Evolutionary conservation across 2,329 filamentous ascomycete species (phyloP), one percentile per base, ranked within the genome.

Genomic region (Metarhizium humberi): DNA sequence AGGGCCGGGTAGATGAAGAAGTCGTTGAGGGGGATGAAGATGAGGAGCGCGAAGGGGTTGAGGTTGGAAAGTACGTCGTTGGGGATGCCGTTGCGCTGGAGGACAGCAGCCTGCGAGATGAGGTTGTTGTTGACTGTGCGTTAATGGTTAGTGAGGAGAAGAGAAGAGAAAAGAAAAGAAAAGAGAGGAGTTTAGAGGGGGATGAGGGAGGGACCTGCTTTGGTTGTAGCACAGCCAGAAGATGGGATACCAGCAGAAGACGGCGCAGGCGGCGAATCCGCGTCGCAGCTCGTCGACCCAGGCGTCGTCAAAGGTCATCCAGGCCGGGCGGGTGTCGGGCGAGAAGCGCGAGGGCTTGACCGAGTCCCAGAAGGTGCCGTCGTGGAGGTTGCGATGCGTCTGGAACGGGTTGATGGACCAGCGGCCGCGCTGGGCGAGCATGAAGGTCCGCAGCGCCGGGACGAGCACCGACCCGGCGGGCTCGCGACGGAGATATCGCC

Each of bases 221-320:
- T 84, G 79, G 70, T 79, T 80, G 68, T 82, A 82, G 34, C 75
- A 74, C 54, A 79, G 71, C 74, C 78, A 82, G 70, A 80, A 83
- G 59, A 84, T 77, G 45, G 86, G 86, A 55, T 84, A 79, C 75
- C 86, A 90, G 58, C 83, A 69, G 69, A 88, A 92, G 36, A 90
- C 86, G 59, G 80, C 76, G 74, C 85, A 88, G 56, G 86, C 85
- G 62, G 79, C 76, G 55, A 88, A 73, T 57, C 86, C 87, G 70
- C 87, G 85, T 52, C 78, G 77, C 51, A 91, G 82, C 66, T 92
- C 86, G 66, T 90, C 87, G 38, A 92, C 88, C 87, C 88, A 92
- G 52, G 81, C 81, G 62, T 92, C 89, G 59, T 92, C 88, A 62
- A 90, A 91, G 0, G 84, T 87, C 85, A 92, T 91, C 87, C 87